These are phyloP conservation scores for Bimuria novae-zelandiae DNA, from an alignment of 2,329 filamentous ascomycete genomes.

Conservation along the genomic window DNA sequence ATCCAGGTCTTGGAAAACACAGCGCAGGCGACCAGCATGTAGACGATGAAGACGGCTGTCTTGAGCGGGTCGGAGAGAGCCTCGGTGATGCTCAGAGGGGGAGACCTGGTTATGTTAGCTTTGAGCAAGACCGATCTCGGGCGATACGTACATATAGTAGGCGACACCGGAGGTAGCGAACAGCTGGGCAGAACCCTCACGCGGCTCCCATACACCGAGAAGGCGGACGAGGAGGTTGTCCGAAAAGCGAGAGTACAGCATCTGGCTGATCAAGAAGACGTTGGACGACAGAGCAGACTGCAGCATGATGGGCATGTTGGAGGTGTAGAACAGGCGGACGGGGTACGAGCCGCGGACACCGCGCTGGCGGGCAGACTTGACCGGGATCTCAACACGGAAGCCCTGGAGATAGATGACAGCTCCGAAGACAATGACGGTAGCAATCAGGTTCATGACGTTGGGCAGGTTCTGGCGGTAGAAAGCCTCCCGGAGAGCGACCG, in stretches of 20 bases:
- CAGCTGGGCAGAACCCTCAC: constrained; percentile 94
- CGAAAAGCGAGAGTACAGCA: constrained; percentile 98
- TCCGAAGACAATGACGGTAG: constrained; percentile 90
- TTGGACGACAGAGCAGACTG: constrained; percentile 98
- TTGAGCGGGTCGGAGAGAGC: constrained; percentile 96
- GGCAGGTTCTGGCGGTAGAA: constrained; percentile 99
- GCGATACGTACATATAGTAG: constrained; percentile 80
- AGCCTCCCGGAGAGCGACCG: constrained; percentile 94
- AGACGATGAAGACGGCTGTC: constrained; percentile 91
- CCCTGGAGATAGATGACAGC: constrained; percentile 99
- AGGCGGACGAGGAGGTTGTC: constrained; percentile 98
- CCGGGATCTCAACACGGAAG: constrained; percentile 99
- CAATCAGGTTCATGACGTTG: constrained; percentile 98
- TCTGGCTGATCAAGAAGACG: constrained; percentile 98
- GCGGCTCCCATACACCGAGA: constrained; percentile 97
- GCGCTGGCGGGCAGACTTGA: constrained; percentile 99
- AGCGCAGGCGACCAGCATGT: constrained; percentile 97
- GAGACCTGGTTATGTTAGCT: constrained; percentile 59
- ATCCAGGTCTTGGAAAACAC: constrained; percentile 99
- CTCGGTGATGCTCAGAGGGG: constrained; percentile 95
- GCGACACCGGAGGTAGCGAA: constrained; percentile 90
- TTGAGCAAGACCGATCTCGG: background rate
- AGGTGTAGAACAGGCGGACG: constrained; percentile 98
- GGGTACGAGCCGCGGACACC: constrained; percentile 98
- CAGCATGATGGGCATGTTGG: constrained; percentile 99